These are phyloP conservation scores for Mycena galericulata DNA, from an alignment of 768 basidiomycete genomes.

Conservation along the genomic window DNA sequence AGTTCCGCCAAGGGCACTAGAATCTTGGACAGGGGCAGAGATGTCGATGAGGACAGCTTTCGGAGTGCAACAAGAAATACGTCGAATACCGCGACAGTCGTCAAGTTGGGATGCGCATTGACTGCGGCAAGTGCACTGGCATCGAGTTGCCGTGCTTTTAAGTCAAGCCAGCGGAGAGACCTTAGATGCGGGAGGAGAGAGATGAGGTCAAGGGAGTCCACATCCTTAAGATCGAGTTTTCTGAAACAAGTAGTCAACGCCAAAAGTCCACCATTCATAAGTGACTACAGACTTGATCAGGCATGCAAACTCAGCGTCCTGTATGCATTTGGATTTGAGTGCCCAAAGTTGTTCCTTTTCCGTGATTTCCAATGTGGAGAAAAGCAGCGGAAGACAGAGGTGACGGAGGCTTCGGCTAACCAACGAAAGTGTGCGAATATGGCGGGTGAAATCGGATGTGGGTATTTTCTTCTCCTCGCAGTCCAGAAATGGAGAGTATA, in stretches of 20 bases:
- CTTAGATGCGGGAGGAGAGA: not conserved
- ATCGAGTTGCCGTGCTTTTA: not conserved
- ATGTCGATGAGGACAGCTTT: not conserved
- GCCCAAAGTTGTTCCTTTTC: not conserved
- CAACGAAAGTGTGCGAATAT: constrained; percentile 10
- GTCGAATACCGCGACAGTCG: not conserved
- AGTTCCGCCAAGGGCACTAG: not conserved
- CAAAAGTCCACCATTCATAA: not conserved
- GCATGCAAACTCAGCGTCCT: not conserved
- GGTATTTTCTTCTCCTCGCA: not conserved
- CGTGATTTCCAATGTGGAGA: constrained; percentile 5
- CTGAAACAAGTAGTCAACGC: not conserved
- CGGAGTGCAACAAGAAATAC: not conserved
- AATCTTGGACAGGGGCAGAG: not conserved
- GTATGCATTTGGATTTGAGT: not conserved
- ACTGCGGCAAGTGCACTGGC: not conserved
- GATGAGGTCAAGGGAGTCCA: not conserved
- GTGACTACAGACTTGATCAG: constrained; percentile 11
- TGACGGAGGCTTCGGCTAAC: not conserved
- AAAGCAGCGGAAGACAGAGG: constrained; percentile 13
- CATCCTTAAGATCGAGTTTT: constrained; percentile 8
- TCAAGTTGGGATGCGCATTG: not conserved
- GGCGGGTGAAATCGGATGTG: not conserved
- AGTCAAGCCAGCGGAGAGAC: constrained; percentile 18
- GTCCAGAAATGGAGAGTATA: not conserved